Percentiles rank a stretch among this genome's conserved stretches.
Evolutionary conservation across 1,139 yeast species (phyloP).

Genomic region (Protomyces pachydermus): DNA sequence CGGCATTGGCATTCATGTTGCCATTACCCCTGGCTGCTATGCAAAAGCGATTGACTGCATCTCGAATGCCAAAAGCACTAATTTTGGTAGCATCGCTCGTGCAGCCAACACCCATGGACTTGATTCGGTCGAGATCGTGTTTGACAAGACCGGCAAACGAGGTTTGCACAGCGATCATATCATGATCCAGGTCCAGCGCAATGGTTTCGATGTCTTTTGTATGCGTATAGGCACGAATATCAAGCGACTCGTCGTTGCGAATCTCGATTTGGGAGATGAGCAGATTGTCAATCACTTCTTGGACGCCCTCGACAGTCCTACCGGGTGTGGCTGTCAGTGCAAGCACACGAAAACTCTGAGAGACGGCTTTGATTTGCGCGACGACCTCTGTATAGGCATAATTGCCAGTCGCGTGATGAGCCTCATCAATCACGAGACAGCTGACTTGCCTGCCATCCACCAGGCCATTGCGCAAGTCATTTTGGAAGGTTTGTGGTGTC

Average conservation of each 20-base stretch:
- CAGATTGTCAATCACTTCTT: constrained; percentile 69
- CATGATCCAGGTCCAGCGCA: constrained; percentile 51
- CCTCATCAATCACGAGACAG: constrained; percentile 86
- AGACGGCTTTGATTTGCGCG: constrained; percentile 57
- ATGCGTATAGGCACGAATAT: constrained; percentile 74
- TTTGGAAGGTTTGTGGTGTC: constrained; percentile 94
- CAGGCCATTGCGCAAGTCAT: constrained; percentile 71
- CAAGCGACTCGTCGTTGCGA: constrained; percentile 77
- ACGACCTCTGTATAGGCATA: constrained; percentile 85
- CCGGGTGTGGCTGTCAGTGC: constrained; percentile 93
- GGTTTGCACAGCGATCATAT: constrained; percentile 51
- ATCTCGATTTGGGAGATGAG: constrained; percentile 73
- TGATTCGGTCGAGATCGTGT: constrained; percentile 62
- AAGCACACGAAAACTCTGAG: constrained; percentile 62
- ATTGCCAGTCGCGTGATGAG: constrained; percentile 86
- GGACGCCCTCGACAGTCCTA: constrained; percentile 78
- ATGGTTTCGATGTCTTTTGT: constrained; percentile 59
- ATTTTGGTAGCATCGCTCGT: constrained; percentile 58
- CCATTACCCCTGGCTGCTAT: constrained; percentile 36
- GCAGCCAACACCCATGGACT: constrained; percentile 50
- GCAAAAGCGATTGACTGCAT: constrained; percentile 48
- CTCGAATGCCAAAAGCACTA: constrained; percentile 68
- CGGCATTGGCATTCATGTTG: constrained; percentile 34
- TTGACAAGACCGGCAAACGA: constrained; percentile 56
- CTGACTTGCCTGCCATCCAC: constrained; percentile 70